Percentiles rank a stretch among this genome's conserved stretches.
phyloP scores from a whole-genome alignment of 352 stramenopile genomes.

The Phytopythium ostracodes region DNA sequence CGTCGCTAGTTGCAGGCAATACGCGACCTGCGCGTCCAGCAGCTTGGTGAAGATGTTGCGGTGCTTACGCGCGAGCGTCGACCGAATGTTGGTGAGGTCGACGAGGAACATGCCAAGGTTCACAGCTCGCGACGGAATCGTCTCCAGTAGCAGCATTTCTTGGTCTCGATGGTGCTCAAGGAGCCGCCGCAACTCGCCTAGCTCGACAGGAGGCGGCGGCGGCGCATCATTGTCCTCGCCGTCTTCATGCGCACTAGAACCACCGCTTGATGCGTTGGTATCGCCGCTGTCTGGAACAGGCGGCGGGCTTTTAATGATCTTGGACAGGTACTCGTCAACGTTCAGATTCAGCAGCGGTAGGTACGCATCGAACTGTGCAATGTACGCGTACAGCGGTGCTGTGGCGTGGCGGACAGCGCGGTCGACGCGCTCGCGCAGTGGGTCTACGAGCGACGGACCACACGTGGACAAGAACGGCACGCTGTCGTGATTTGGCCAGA shows the following conservation, averaged over 20 bases:
- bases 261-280: not conserved
- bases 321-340: constrained; percentile 74
- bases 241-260: constrained; percentile 16
- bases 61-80: constrained; percentile 72
- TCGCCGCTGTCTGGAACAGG: not conserved
- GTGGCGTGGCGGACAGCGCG: constrained; percentile 39
- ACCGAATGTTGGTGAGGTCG: constrained; percentile 77
- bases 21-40: constrained; percentile 61
- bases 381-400: constrained; percentile 70
- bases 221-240: constrained; percentile 36
- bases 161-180: constrained; percentile 61
- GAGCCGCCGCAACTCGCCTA: constrained; percentile 68
- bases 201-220: constrained; percentile 55
- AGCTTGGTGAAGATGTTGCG: constrained; percentile 69
- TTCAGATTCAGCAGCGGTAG: constrained; percentile 90
- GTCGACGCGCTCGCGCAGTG: constrained; percentile 48
- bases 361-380: constrained; percentile 79
- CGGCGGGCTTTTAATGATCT: constrained; percentile 49
- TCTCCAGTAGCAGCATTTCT: constrained; percentile 65
- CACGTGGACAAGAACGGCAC: constrained; percentile 73
- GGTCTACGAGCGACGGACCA: constrained; percentile 11
- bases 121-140: constrained; percentile 54
- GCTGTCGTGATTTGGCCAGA: constrained; percentile 92
- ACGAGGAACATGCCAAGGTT: constrained; percentile 80
- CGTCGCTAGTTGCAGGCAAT: constrained; percentile 60